Base-by-base conservation (phyloP, 2,329 filamentous ascomycete species). In the Didymella sp. region DNA sequence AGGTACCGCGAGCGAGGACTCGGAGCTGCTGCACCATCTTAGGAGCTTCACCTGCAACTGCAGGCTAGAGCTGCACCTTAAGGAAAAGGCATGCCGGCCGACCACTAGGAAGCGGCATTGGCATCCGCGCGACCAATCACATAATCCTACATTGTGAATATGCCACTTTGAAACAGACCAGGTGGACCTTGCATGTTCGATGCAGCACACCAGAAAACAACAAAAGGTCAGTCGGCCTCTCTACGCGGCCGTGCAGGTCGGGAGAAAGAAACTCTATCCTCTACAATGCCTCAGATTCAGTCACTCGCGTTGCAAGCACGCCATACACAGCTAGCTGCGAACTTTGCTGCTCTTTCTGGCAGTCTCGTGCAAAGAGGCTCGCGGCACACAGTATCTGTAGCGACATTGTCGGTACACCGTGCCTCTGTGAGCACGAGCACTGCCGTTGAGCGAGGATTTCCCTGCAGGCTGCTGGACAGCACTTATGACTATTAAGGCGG, bases 111-210 rank as follows among this genome's bases (percentile, higher is more conserved):
- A 31, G 35, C 17, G 56, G 17, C 53, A 37, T 55, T 59, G 66
- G 68, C 48, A 60, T 22, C 60, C 60, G 47, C 58, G 13, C 62
- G 58, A 56, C 72, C 70, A 73, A 73, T 71, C 55, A 70, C 27
- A 62, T 67, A 67, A 61, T 53, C 27, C 46, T 44, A 21, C 46
- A 17, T 37, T 9, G 24, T 53, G 51, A 48, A 56, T 55, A 51
- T 56, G 55, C 54, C 50, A 50, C 31, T 57, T 53, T 31, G 45
- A 43, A 54, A 44, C 33, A 35, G 40, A 51, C 56, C 51, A 59
- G 58, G 55, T 53, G 49, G 44, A 52, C 54, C 57, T 52, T 60
- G 59, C 51, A 50, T 41, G 21, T 53, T 49, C 51, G 30, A 30
- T 59, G 56, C 59, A 52, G 43, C 35, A 42, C 46, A 47, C 58